Evolutionary conservation across 306 rosid species (phyloP).

Genomic region (Inga laurina): DNA sequence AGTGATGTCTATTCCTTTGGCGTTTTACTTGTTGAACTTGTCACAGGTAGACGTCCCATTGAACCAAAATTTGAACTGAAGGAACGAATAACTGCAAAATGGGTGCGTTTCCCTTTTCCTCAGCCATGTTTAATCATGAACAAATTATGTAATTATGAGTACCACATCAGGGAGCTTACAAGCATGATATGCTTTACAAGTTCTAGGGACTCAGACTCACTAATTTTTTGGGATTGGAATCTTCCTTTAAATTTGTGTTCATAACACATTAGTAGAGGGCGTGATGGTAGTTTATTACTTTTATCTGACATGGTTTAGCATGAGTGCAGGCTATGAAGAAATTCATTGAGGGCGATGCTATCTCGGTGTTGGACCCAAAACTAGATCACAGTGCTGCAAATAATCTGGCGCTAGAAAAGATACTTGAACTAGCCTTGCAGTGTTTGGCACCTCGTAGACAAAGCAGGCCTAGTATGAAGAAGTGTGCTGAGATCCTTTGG

Average conservation of each 20-base stretch:
- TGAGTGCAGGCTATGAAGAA: constrained; percentile 84
- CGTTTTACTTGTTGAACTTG: constrained; percentile 84
- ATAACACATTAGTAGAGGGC: not conserved
- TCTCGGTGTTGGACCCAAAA: constrained; percentile 67
- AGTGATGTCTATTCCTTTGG: constrained; percentile 99
- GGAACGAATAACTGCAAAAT: constrained; percentile 79
- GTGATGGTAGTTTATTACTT: not conserved
- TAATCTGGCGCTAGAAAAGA: constrained; percentile 63
- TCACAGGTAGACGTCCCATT: constrained; percentile 95
- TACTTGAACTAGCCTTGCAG: constrained; percentile 84
- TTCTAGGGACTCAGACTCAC: too few relatives aligned
- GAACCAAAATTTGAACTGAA: constrained; percentile 78
- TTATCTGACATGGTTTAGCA: constrained; percentile 12
- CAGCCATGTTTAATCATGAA: not conserved
- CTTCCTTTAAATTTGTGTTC: too few relatives aligned
- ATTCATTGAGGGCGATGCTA: constrained; percentile 66
- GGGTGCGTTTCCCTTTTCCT: constrained; percentile 57
- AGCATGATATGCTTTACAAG: too few relatives aligned
- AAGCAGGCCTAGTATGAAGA: constrained; percentile 85
- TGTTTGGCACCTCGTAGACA: constrained; percentile 95
- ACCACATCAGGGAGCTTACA: too few relatives aligned
- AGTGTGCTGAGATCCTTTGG: constrained; percentile 94
- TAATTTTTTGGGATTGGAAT: too few relatives aligned
- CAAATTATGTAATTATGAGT: not conserved
- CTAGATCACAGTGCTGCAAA: constrained; percentile 58